These are phyloP conservation scores for Spongiforma sp. DNA, from an alignment of 1,284 basidiomycete species.

Conservation along the genomic window DNA sequence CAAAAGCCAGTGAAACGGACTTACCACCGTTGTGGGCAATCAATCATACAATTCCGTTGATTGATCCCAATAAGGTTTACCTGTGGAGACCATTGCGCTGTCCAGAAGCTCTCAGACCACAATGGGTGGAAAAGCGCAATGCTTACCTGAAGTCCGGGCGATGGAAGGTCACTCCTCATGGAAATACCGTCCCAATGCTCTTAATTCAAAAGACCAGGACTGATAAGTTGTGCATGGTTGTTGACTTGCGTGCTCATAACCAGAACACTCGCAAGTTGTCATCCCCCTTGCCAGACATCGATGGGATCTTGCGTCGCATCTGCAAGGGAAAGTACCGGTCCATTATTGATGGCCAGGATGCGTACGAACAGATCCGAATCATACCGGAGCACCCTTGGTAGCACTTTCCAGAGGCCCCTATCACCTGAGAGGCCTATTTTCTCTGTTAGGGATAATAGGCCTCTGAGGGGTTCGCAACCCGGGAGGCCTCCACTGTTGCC, in stretches of 20 bases:
- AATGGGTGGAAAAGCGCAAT: conserved; percentile 36
- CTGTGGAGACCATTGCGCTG: conserved; percentile 35
- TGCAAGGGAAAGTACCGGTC: conserved; percentile 28
- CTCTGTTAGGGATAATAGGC: no score
- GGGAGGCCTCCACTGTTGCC: no score
- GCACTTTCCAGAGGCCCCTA: no score
- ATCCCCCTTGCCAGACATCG: conserved; percentile 37
- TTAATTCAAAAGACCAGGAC: conserved; percentile 33
- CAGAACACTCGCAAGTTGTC: conserved; percentile 42
- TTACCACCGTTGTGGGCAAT: conserved; percentile 39
- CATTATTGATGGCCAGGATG: conserved; percentile 38
- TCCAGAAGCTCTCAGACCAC: conserved; percentile 32
- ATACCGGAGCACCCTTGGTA: conserved; percentile 38
- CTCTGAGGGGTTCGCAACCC: no score
- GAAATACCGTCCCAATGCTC: conserved; percentile 43
- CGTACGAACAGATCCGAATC: conserved; percentile 43
- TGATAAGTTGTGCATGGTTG: conserved; percentile 21
- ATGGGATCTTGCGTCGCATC: conserved; percentile 32
- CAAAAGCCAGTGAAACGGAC: conserved; percentile 25
- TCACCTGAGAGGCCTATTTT: no score
- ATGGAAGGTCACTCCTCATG: conserved; percentile 34
- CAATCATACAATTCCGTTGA: conserved; percentile 42
- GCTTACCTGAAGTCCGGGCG: conserved; percentile 33
- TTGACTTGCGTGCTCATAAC: conserved; percentile 33
- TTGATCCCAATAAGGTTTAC: conserved; percentile 36